Base-by-base conservation (phyloP, 2,329 filamentous ascomycete genomes). In the Dactylonectria macrodidyma region DNA sequence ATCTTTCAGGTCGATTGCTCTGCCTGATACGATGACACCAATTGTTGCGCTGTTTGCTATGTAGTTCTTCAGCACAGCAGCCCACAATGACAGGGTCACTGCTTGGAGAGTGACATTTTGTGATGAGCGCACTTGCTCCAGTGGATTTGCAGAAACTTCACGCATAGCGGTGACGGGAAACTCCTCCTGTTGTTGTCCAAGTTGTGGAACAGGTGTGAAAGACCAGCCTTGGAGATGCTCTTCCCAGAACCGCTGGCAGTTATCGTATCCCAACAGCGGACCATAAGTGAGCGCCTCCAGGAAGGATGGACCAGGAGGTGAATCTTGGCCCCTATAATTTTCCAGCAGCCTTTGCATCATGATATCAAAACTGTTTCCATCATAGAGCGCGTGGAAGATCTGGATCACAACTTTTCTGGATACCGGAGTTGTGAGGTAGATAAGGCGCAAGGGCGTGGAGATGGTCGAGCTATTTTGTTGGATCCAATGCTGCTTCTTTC, bases 361-460 rank as follows among this genome's bases (percentile, higher is more conserved):
- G 26, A 94, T 78, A 2, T 87, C 85, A 46, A 97, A 87, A 68
- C 94, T 95, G 71, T 88, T 92, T 2, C 94, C 95, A 79, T 98
- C 95, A 73, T 98, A 98, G 0, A 97, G 79, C 0, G 89, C 94
- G 77, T 98, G 95, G 80, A 97, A 97, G 1, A 97, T 90, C 52
- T 92, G 87, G 2, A 97, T 75, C 2, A 85, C 80, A 36, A 97
- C 80, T 0, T 85, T 69, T 7, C 74, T 73, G 1, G 71, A 73
- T 1, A 70, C 71, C 0, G 91, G 91, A 7, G 78, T 80, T 2
- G 75, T 72, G 1, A 92, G 69, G 4, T 87, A 80, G 1, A 80
- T 76, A 11, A 76, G 51, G 6, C 67, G 56, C 3, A 76, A 55
- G 19, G 75, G 75, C 10, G 66, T 62, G 3, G 50, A 46, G 19